Evolutionary conservation across 768 basidiomycete species (phyloP).

Genomic region (Tremella fuciformis): DNA sequence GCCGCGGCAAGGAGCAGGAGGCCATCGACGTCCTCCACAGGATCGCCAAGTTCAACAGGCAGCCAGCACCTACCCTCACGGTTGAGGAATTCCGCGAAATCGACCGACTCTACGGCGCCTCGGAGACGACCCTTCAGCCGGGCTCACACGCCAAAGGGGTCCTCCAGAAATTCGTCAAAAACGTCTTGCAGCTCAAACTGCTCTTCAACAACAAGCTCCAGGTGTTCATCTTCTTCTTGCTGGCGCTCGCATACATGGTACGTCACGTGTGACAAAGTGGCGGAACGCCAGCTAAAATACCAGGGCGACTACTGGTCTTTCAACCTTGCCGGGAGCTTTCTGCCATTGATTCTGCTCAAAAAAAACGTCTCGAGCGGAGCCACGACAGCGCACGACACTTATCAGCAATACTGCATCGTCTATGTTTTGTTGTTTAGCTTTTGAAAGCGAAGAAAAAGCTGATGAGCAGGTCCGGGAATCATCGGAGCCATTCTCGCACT

Average conservation of each 20-base stretch:
- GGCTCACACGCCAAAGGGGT: slow-evolving; percentile 17
- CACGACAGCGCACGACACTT: slow-evolving; percentile 47
- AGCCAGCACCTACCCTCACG: slow-evolving; percentile 44
- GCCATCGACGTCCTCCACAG: slow-evolving; percentile 56
- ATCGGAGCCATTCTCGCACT: slow-evolving; percentile 45
- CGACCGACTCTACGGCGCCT: slow-evolving; percentile 29
- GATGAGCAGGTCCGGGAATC: slow-evolving; percentile 29
- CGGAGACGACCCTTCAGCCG: neutral
- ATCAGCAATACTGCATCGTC: slow-evolving; percentile 50
- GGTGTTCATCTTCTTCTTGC: slow-evolving; percentile 40
- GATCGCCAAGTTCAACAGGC: slow-evolving; percentile 53
- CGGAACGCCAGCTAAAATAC: neutral
- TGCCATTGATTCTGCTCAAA: slow-evolving; percentile 49
- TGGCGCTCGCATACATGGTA: slow-evolving; percentile 49
- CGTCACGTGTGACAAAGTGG: neutral
- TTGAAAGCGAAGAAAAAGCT: no score
- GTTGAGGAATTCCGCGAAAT: slow-evolving; percentile 51
- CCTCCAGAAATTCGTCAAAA: slow-evolving; percentile 12
- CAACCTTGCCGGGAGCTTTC: slow-evolving; percentile 48
- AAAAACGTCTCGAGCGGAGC: slow-evolving; percentile 38
- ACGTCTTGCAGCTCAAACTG: slow-evolving; percentile 49
- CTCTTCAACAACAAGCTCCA: slow-evolving; percentile 50
- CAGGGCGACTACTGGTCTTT: slow-evolving; percentile 48
- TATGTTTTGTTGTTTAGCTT: slow-evolving; percentile 21
- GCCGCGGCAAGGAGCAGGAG: slow-evolving; percentile 60